Percentiles rank a stretch among this genome's conserved stretches.
These are phyloP conservation scores for Taphrina sp. DNA, from an alignment of 1,139 yeast genomes.

Conservation along the genomic window DNA sequence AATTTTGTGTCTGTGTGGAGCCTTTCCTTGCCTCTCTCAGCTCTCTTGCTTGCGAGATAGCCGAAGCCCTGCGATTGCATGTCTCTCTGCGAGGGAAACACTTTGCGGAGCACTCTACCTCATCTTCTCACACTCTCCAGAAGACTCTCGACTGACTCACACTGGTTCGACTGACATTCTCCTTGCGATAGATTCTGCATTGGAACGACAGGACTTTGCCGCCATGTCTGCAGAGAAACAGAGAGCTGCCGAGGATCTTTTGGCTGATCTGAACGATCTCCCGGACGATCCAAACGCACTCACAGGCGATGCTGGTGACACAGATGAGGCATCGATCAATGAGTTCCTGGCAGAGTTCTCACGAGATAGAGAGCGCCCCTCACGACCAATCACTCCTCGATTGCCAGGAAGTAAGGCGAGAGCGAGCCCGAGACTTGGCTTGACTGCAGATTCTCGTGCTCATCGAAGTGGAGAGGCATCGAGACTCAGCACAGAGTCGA, in stretches of 20 bases:
- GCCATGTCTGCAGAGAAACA: conserved; percentile 7
- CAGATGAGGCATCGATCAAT: conserved; percentile 29
- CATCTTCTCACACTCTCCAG: no score
- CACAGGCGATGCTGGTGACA: conserved; percentile 12
- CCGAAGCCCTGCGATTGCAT: no score
- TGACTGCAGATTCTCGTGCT: not conserved
- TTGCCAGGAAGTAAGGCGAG: conserved; percentile 10
- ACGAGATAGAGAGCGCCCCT: conserved; percentile 17
- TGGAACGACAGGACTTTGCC: not conserved
- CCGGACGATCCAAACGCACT: conserved; percentile 13
- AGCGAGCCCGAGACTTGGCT: conserved; percentile 10
- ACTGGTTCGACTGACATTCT: no score
- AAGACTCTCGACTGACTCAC: no score
- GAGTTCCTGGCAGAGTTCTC: conserved; percentile 31
- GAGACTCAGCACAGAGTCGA: conserved; percentile 8
- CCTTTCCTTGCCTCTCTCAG: no score
- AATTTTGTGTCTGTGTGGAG: no score
- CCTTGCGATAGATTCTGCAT: no score
- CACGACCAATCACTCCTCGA: conserved; percentile 23
- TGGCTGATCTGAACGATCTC: conserved; percentile 18
- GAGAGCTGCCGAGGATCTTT: conserved; percentile 21
- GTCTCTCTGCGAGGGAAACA: no score
- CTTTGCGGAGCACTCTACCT: no score
- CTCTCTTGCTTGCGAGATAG: no score
- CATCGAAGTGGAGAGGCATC: conserved; percentile 1